Evolutionary conservation across 768 basidiomycete species (phyloP), one percentile per base, ranked within the genome.

Genomic region (Multifurca ochricompacta): DNA sequence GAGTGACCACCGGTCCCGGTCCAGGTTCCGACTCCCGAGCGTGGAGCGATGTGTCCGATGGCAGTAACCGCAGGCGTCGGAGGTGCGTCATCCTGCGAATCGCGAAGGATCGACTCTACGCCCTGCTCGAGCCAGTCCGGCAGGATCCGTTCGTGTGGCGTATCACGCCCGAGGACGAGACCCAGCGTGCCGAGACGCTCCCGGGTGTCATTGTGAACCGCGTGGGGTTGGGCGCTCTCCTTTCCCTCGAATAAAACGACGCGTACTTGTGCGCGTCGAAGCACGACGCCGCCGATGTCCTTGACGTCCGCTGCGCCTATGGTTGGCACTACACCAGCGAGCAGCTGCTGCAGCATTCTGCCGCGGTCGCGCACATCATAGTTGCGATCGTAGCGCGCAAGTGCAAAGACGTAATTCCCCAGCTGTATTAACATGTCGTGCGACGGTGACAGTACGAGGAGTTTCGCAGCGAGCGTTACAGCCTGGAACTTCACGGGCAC

Each of bases 311-410:
- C 40, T 6, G 53, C 51, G 18, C 54, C 57, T 3, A 72, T 48
- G 16, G 35, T 39, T 1, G 65, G 67, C 13, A 60, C 63, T 2
- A 80, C 70, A 31, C 88, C 83, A 2, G 71, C 67, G 14, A 95
- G 74, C 13, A 98, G 75, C 5, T 84, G 78, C 16, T 74, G 70
- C 25, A 96, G 67, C 78, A 92, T 85, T 47, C 95, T 79, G 4
- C 82, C 84, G 23, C 94, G 83, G 66, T 98, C 96, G 30, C 96
- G 78, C 31, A 98, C 85, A 63, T 96, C 91, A 68, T 90, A 95
- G 63, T 87, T 82, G 18, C 71, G 62, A 69, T 99, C 96, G 68
- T 94, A 98, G 52, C 87, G 77, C 2, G 92, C 94, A 18, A 96
- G 77, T 2, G 80, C 78, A 54, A 96, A 80, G 18, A 92, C 79